A percentile compares a stretch with the other conserved stretches of the same genome.
Conservation (phyloP, 163 green algal species). For the Trebouxia gelatinosa region DNA sequence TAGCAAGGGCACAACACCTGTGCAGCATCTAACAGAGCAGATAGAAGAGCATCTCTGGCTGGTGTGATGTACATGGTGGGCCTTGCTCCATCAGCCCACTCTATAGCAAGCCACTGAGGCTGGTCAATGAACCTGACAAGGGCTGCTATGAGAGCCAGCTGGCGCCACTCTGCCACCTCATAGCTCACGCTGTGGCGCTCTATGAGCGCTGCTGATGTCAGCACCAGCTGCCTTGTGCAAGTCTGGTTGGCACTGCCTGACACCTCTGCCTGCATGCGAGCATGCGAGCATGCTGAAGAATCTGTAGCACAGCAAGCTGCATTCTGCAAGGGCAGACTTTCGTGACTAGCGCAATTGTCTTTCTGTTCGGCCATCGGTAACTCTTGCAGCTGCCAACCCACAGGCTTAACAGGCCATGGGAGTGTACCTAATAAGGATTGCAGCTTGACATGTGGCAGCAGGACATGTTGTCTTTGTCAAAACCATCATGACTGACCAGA, state of each 20-base stretch:
- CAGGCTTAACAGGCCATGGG: too few relatives aligned
- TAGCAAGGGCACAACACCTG: too few relatives aligned
- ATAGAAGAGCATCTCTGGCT: constrained; percentile 68
- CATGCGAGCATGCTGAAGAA: too few relatives aligned
- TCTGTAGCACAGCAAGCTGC: too few relatives aligned
- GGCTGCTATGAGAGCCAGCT: constrained; percentile 53
- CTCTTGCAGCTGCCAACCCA: too few relatives aligned
- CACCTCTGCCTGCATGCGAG: not conserved
- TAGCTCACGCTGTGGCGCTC: constrained; percentile 61
- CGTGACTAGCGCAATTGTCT: too few relatives aligned
- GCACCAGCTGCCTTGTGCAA: constrained; percentile 52
- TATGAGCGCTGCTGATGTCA: constrained; percentile 69
- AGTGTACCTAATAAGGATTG: too few relatives aligned
- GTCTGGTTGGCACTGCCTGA: not conserved
- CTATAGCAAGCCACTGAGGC: constrained; percentile 70
- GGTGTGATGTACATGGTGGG: constrained; percentile 63
- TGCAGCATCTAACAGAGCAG: constrained; percentile 69
- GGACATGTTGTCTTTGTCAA: too few relatives aligned
- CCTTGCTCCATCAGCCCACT: constrained; percentile 69
- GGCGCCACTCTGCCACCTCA: constrained; percentile 58
- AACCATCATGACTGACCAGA: too few relatives aligned
- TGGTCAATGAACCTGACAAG: constrained; percentile 61
- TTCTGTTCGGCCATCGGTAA: too few relatives aligned
- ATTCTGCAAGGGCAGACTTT: too few relatives aligned
- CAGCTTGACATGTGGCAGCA: too few relatives aligned